Evolutionary conservation across 306 rosid genomes (phyloP), one percentile per base, ranked within the genome.

Genomic region (Sicyos edulis): DNA sequence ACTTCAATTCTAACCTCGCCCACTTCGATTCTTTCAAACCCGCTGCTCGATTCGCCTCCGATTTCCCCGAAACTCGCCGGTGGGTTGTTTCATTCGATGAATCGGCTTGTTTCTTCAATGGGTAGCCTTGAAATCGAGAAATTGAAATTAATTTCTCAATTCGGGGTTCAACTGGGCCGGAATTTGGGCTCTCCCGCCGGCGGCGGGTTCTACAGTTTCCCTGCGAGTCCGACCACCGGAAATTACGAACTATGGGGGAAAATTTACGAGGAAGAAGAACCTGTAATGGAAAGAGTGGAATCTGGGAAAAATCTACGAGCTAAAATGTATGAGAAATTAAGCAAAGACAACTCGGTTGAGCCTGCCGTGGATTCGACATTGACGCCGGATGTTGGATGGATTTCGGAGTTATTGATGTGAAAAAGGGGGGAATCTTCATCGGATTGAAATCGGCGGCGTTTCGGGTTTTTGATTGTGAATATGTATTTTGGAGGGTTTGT

Each of bases 241-340:
- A 66, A 45, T 11, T 66, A 66, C 72, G 85, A 55, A 34, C 3
- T 26, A 26, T 26, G 32, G 32, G 32, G 32, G 32, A 26, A 26
- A 26, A 26, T 26, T 26, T 26, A 26, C 32, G 32, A 26, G 32
- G 32, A 26, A 26, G 95, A 86, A 63, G 95, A 85, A 74, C 88
- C 89, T n/a, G 75, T 67, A 21, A 83, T 86, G 95, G 97, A 89
- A 81, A 89, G 95, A 67, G 97, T 92, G 57, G 95, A 92, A 70
- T 88, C 96, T 0, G 97, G 96, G 44, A 84, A 85, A 64, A 85
- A 78, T 20, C 75, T 88, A 0, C 79, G 97, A 32, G 95, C 87
- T 6, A 83, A 76, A 76, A 92, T 89, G 59, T 92, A 92, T 54
- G 89, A 85, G 0, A 86, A 78, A 78, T 87, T 92, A 60, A 83